Conservation (phyloP, 2,329 filamentous ascomycete genomes). For the Rhynchosporium secalis region DNA sequence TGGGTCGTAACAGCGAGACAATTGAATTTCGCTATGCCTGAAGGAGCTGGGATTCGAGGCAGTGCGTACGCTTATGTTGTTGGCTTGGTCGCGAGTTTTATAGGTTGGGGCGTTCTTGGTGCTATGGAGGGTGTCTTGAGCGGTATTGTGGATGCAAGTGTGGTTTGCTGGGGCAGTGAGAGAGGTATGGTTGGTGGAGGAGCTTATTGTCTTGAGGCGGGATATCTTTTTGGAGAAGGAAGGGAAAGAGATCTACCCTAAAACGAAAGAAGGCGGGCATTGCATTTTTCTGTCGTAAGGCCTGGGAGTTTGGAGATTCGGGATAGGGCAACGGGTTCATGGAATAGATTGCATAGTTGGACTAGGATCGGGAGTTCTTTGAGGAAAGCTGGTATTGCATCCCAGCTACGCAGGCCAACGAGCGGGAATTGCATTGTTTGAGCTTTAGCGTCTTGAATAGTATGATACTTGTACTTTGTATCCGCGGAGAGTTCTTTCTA, state of each 20-base stretch:
- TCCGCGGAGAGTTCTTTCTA: no score
- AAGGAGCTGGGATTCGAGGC: constrained; percentile 59
- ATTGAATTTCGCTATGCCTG: constrained; percentile 61
- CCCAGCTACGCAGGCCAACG: neutral
- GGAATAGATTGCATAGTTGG: constrained; percentile 6
- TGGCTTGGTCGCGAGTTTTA: constrained; percentile 86
- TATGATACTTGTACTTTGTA: neutral
- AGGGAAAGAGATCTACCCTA: constrained; percentile 33
- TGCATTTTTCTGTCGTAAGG: neutral
- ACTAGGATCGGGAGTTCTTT: constrained; percentile 1
- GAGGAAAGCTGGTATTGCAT: neutral
- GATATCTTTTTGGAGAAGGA: constrained; percentile 78
- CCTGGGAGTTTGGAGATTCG: constrained; percentile 7
- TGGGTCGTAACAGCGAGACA: constrained; percentile 92
- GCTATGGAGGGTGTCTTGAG: constrained; percentile 87
- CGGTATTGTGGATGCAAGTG: constrained; percentile 81
- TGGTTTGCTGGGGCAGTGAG: constrained; percentile 95
- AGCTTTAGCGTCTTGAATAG: constrained; percentile 10
- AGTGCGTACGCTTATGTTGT: constrained; percentile 95
- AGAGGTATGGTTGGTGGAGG: constrained; percentile 66
- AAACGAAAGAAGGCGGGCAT: neutral
- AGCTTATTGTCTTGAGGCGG: constrained; percentile 89
- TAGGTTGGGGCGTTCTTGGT: constrained; percentile 90
- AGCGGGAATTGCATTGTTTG: neutral
- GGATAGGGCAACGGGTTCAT: neutral